A percentile compares a stretch with the other conserved stretches of the same genome.
These are phyloP conservation scores for Cajanus cajan DNA, from an alignment of 306 rosid genomes.

Conservation along the genomic window DNA sequence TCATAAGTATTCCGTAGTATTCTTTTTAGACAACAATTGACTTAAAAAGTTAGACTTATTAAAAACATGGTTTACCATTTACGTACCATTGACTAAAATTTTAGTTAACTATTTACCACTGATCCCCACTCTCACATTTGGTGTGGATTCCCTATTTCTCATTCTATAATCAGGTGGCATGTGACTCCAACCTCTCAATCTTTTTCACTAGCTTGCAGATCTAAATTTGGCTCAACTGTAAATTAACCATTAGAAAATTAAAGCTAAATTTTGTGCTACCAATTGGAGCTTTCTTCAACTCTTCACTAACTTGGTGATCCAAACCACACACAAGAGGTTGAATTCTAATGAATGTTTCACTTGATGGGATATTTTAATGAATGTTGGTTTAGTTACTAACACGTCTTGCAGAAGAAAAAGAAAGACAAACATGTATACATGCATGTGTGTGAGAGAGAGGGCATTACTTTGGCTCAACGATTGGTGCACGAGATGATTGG, in stretches of 20 bases:
- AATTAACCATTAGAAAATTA: not conserved
- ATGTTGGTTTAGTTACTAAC: slow-evolving; percentile 26
- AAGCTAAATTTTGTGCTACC: not conserved
- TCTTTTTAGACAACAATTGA: too few relatives aligned
- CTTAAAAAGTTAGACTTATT: too few relatives aligned
- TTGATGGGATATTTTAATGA: slow-evolving; percentile 2
- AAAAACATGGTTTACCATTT: too few relatives aligned
- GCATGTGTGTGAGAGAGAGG: slow-evolving; percentile 6
- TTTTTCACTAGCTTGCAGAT: slow-evolving; percentile 4
- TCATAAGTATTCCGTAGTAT: too few relatives aligned
- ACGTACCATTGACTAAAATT: too few relatives aligned
- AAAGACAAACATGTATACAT: slow-evolving; percentile 17
- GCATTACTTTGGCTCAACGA: slow-evolving; percentile 69
- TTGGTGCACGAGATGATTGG: slow-evolving; percentile 71
- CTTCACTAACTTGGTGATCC: not conserved
- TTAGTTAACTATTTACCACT: too few relatives aligned
- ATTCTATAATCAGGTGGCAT: slow-evolving; percentile 3
- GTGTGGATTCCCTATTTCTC: slow-evolving; percentile 4
- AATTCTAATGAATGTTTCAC: not conserved
- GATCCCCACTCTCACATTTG: not conserved
- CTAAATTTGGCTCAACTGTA: not conserved
- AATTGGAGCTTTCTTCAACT: not conserved
- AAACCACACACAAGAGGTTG: not conserved
- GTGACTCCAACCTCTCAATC: slow-evolving; percentile 30
- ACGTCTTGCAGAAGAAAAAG: slow-evolving; percentile 32